phyloP scores from a whole-genome alignment of 306 rosid species.

The Cucumis melo region DNA sequence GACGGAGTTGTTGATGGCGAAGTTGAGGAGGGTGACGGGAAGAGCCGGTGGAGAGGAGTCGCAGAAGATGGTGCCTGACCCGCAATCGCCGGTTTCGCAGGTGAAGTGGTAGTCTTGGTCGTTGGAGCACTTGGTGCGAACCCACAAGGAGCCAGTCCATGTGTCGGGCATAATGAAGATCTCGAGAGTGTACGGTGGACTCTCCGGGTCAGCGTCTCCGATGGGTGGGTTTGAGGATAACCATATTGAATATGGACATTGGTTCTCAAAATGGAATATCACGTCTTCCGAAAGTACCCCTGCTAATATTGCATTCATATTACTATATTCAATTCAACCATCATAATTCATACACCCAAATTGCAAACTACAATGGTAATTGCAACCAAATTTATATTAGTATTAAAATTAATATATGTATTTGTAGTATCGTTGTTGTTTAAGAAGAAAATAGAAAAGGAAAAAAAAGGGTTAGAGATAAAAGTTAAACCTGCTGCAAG shows the following conservation, averaged over 20 bases:
- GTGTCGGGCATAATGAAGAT: constrained; percentile 18
- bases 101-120: constrained; percentile 11
- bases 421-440: too few relatives aligned
- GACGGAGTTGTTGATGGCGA: constrained; percentile 1
- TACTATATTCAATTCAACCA: too few relatives aligned
- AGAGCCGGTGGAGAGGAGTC: constrained; percentile 7
- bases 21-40: constrained; percentile 18
- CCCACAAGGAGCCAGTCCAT: constrained; percentile 13
- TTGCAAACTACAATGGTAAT: too few relatives aligned
- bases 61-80: constrained; percentile 1
- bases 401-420: too few relatives aligned
- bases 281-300: constrained; percentile 11
- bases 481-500: neutral
- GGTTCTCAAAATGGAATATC: constrained; percentile 4
- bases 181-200: neutral
- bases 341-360: too few relatives aligned
- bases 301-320: neutral
- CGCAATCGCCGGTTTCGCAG: constrained; percentile 14
- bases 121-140: constrained; percentile 5
- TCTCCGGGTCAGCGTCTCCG: constrained; percentile 4
- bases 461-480: neutral
- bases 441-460: neutral
- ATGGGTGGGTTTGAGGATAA: constrained; percentile 10
- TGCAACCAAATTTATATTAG: too few relatives aligned
- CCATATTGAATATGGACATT: neutral